Evolutionary conservation across 495 filamentous ascomycete species (phyloP), one percentile per base, ranked within the genome.

Genomic region (Aspergillus egyptiacus): DNA sequence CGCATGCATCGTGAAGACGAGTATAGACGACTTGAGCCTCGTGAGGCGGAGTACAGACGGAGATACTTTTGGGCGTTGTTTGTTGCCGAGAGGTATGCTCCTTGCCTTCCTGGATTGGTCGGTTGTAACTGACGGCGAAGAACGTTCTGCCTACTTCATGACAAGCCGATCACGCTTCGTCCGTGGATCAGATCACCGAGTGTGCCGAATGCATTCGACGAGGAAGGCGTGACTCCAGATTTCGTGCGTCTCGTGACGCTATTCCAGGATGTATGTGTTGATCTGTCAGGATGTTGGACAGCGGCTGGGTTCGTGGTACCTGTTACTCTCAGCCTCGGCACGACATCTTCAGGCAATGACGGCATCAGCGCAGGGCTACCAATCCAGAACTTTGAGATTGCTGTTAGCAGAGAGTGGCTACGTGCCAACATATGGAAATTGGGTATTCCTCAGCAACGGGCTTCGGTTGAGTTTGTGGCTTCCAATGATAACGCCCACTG

Each of bases 361-460:
- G 41, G 10, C 41, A 32, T 22, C 24, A 25, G 22, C 13, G 6
- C n/a, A 1, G 13, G 14, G 9, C 18, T n/a, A 15, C 35, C 15
- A 25, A 17, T 31, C 3, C 46, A 48, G 15, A 20, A 13, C n/a
- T 36, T 48, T 1, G 33, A 48, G 24, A 23, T 20, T 0, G 34
- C 18, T 0, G 8, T 48, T 13, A 48, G 35, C 4, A 38, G 27
- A 8, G 24, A 39, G 1, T 48, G 46, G 46, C 34, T 48, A 5
- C 34, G 36, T 5, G 46, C 35, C 2, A 40, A 48, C 24, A 40
- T n/a, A 27, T 48, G 46, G 46, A 48, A 40, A 23, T 17, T 48
- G 9, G 34, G 34, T 1, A 23, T 31, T 24, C 40, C 40, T 3
- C 27, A 30, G 17, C 25, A 39, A 15, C 46, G 27, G 9, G 13